A percentile compares a stretch with the other conserved stretches of the same genome.
Evolutionary conservation across 352 stramenopile species (phyloP).

Genomic region (Globisporangium spinosum): DNA sequence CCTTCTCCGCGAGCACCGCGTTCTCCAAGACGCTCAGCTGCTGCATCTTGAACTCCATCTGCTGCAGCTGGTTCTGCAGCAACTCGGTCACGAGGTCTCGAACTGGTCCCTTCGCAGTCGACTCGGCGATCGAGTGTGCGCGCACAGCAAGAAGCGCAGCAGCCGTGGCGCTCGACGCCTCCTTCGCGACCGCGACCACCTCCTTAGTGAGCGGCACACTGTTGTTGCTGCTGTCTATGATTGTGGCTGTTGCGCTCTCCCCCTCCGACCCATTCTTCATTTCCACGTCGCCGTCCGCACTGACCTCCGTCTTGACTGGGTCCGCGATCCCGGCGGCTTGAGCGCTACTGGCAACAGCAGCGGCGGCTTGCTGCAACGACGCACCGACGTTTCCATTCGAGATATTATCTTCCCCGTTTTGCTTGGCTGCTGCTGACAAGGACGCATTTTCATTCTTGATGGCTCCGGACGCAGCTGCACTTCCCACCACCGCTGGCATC

Average conservation of each 20-base stretch:
- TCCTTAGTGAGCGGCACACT: constrained; percentile 39
- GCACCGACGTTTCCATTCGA: constrained; percentile 12
- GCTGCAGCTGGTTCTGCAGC: constrained; percentile 61
- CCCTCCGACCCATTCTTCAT: constrained; percentile 30
- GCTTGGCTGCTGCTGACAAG: not conserved
- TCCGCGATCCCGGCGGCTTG: constrained; percentile 37
- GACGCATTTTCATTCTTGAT: constrained; percentile 11
- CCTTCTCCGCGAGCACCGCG: constrained; percentile 46
- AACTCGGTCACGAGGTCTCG: constrained; percentile 55
- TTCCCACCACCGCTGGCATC: constrained; percentile 22
- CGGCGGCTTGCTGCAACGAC: constrained; percentile 35
- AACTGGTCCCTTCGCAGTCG: constrained; percentile 39
- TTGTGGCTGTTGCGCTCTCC: constrained; percentile 1
- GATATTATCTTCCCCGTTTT: constrained; percentile 14
- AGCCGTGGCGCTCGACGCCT: constrained; percentile 58
- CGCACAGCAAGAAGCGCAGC: constrained; percentile 54
- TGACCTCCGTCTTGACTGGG: constrained; percentile 34
- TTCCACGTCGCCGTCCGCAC: constrained; percentile 38
- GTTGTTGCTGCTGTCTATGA: constrained; percentile 9
- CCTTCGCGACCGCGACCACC: constrained; percentile 51
- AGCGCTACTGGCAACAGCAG: constrained; percentile 34
- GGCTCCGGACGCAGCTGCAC: not conserved
- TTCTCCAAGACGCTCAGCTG: constrained; percentile 58
- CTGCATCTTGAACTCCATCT: constrained; percentile 81
- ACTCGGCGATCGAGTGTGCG: constrained; percentile 42